Evolutionary conservation across 2,329 filamentous ascomycete genomes (phyloP).

Genomic region (Xylaria sp.): DNA sequence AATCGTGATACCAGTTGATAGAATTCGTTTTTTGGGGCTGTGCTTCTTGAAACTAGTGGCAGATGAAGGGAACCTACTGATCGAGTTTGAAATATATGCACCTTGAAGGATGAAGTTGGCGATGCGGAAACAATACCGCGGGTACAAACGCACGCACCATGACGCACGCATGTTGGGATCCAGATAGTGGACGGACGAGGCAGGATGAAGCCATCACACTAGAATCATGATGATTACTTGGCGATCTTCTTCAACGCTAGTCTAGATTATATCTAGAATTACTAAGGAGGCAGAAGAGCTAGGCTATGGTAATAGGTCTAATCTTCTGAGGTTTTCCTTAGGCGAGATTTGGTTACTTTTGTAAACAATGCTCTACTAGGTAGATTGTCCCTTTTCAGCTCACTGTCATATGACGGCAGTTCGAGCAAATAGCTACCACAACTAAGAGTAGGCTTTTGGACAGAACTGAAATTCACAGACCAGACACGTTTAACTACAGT

Average conservation of each 20-base stretch:
- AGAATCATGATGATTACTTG: neutral
- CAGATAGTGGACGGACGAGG: neutral
- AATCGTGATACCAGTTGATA: slow-evolving; percentile 7
- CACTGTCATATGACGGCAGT: neutral
- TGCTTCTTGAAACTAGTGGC: neutral
- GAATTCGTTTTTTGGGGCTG: neutral
- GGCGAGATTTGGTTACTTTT: neutral
- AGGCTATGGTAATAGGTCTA: neutral
- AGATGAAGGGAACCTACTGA: neutral
- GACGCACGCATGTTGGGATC: neutral
- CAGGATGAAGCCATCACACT: neutral
- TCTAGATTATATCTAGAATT: neutral
- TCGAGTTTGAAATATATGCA: slow-evolving; percentile 13
- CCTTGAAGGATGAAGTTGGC: neutral
- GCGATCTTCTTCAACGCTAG: neutral
- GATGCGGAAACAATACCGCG: slow-evolving; percentile 31
- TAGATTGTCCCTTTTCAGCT: neutral
- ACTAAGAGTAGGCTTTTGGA: neutral
- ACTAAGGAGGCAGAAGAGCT: neutral
- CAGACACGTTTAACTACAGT: neutral
- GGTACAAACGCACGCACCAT: neutral
- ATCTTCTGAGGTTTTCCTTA: neutral
- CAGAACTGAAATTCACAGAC: neutral
- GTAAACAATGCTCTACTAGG: neutral
- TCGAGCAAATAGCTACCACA: neutral